phyloP scores from a whole-genome alignment of 2,329 filamentous ascomycete species.

The Xylariales sp. region DNA sequence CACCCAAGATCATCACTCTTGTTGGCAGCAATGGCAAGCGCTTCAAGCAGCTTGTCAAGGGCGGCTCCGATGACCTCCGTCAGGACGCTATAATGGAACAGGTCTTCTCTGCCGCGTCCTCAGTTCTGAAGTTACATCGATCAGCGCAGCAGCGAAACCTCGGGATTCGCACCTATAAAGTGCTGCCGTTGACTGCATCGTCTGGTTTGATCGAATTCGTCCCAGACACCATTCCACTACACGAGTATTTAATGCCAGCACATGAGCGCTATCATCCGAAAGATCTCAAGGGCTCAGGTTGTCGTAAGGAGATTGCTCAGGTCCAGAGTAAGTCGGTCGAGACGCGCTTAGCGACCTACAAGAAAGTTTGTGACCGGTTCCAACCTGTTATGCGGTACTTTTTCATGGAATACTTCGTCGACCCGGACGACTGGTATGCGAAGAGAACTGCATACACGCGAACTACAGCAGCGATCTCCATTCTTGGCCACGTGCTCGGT shows the following conservation, averaged over 20 bases:
- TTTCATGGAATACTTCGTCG: slow-evolving; percentile 89
- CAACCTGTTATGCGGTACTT: slow-evolving; percentile 95
- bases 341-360: slow-evolving; percentile 68
- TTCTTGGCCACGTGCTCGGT: slow-evolving; percentile 88
- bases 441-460: slow-evolving; percentile 86
- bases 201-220: slow-evolving; percentile 98
- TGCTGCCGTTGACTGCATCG: slow-evolving; percentile 77
- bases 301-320: slow-evolving; percentile 72
- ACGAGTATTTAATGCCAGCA: slow-evolving; percentile 87
- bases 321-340: slow-evolving; percentile 68
- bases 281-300: slow-evolving; percentile 71
- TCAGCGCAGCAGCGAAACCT: slow-evolving; percentile 83
- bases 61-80: slow-evolving; percentile 89
- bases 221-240: slow-evolving; percentile 83
- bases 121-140: slow-evolving; percentile 79
- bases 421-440: slow-evolving; percentile 94
- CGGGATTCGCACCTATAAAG: slow-evolving; percentile 94
- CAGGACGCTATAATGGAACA: slow-evolving; percentile 99
- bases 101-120: slow-evolving; percentile 93
- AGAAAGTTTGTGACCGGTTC: slow-evolving; percentile 74
- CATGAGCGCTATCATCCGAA: slow-evolving; percentile 82
- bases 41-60: slow-evolving; percentile 92
- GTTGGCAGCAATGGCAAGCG: slow-evolving; percentile 70
- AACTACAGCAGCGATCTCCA: slow-evolving; percentile 90
- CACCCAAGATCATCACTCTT: slow-evolving; percentile 87